A percentile compares a stretch with the other conserved stretches of the same genome.
Evolutionary conservation across 345 rosid species (phyloP).

Genomic region (Populus tremula): DNA sequence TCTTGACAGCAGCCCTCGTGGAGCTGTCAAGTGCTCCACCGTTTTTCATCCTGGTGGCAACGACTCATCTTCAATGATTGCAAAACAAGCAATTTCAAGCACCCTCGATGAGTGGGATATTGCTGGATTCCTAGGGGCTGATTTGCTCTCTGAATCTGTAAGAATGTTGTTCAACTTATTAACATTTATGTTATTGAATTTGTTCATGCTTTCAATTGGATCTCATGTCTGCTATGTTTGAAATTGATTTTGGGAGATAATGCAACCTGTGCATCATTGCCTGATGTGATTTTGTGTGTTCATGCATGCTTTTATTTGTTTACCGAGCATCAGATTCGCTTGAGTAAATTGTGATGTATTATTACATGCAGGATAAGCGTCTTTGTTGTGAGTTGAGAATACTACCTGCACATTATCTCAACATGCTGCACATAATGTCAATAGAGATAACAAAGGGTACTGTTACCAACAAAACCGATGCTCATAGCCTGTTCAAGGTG

Average conservation of each 20-base stretch:
- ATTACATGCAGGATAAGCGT: conserved; percentile 56
- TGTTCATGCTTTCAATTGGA: not conserved
- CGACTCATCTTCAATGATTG: conserved; percentile 36
- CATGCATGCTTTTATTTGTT: not conserved
- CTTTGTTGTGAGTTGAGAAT: conserved; percentile 69
- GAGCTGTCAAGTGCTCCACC: conserved; percentile 32
- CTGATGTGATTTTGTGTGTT: not conserved
- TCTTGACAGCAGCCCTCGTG: conserved; percentile 46
- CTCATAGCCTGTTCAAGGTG: conserved; percentile 71
- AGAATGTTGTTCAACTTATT: conserved; percentile 21
- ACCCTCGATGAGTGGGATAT: conserved; percentile 69
- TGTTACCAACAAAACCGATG: conserved; percentile 69
- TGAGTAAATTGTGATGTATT: not conserved
- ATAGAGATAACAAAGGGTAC: conserved; percentile 60
- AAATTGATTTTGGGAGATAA: not conserved
- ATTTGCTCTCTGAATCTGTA: conserved; percentile 72
- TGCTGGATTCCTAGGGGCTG: conserved; percentile 61
- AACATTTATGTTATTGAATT: not conserved
- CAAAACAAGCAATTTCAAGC: conserved; percentile 31
- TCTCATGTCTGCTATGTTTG: not conserved
- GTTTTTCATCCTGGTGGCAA: conserved; percentile 42
- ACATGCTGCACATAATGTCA: conserved; percentile 66
- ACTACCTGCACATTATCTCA: conserved; percentile 81
- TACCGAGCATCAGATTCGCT: not conserved
- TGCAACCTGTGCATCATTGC: not conserved